These are phyloP conservation scores for Suhomyces xylopsoci DNA, from an alignment of 805 yeast species.

Conservation along the genomic window DNA sequence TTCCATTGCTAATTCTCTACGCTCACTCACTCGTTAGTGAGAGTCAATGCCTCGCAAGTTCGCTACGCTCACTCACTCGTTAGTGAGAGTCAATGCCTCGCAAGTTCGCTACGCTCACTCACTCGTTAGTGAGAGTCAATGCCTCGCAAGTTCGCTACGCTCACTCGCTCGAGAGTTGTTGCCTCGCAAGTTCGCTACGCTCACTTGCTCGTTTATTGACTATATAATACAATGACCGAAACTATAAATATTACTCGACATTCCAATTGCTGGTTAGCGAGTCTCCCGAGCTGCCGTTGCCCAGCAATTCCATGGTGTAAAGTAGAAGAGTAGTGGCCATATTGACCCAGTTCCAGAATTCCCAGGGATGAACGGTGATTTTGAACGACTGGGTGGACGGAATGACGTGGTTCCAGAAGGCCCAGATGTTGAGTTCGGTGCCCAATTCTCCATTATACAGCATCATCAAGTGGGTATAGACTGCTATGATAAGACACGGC, in stretches of 20 bases:
- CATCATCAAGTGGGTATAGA: slow-evolving; percentile 89
- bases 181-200: no score
- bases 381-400: slow-evolving; percentile 13
- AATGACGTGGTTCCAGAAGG: slow-evolving; percentile 40
- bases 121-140: no score
- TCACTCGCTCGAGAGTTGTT: no score
- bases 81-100: no score
- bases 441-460: slow-evolving; percentile 80
- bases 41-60: no score
- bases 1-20: no score
- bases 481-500: slow-evolving; percentile 91
- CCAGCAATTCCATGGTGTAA: slow-evolving; percentile 72
- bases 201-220: no score
- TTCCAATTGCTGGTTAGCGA: slow-evolving; percentile 43
- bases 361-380: slow-evolving; percentile 67
- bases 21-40: no score
- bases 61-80: no score
- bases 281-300: slow-evolving; percentile 28
- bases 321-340: slow-evolving; percentile 76
- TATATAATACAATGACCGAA: not conserved
- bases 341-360: slow-evolving; percentile 96
- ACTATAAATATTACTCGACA: slow-evolving; percentile 24
- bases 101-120: no score
- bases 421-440: slow-evolving; percentile 59
- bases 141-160: no score